phyloP scores from a whole-genome alignment of 2,329 filamentous ascomycete genomes.

The Penicillium sp. region DNA sequence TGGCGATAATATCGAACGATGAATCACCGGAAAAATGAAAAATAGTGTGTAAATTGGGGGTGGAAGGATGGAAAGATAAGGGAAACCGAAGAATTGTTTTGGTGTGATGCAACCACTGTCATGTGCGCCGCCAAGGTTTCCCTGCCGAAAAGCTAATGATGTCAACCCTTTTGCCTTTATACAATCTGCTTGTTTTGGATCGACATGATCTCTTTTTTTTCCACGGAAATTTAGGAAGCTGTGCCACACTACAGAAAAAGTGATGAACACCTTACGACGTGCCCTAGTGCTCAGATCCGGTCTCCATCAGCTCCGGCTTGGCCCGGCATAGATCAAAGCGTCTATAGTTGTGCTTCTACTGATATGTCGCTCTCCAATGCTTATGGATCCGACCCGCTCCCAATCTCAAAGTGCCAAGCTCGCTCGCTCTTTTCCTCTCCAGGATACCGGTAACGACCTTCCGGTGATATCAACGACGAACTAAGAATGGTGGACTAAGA shows the following conservation, averaged over 20 bases:
- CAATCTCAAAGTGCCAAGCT: background rate
- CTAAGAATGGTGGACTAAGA: background rate
- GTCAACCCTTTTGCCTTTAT: conserved; percentile 7
- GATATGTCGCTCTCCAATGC: background rate
- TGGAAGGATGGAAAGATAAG: conserved; percentile 14
- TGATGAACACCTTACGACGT: background rate
- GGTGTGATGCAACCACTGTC: conserved; percentile 26
- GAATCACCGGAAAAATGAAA: conserved; percentile 8
- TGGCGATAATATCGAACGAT: conserved; percentile 15
- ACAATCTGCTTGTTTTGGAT: background rate
- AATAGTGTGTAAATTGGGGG: conserved; percentile 3
- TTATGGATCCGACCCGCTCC: background rate
- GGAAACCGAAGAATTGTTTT: conserved; percentile 20
- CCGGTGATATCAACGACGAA: too few species aligned
- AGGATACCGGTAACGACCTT: background rate
- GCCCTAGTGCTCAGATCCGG: background rate
- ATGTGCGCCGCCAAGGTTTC: conserved; percentile 25
- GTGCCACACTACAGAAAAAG: background rate
- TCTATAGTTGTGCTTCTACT: background rate
- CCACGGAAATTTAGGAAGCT: background rate
- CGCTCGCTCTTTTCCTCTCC: too few species aligned
- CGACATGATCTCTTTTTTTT: background rate
- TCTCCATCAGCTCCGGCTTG: background rate
- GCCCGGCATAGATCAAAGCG: background rate
- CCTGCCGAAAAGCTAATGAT: conserved; percentile 14